These are phyloP conservation scores for Stropharia rugosoannulata DNA, from an alignment of 768 basidiomycete genomes.

Conservation along the genomic window DNA sequence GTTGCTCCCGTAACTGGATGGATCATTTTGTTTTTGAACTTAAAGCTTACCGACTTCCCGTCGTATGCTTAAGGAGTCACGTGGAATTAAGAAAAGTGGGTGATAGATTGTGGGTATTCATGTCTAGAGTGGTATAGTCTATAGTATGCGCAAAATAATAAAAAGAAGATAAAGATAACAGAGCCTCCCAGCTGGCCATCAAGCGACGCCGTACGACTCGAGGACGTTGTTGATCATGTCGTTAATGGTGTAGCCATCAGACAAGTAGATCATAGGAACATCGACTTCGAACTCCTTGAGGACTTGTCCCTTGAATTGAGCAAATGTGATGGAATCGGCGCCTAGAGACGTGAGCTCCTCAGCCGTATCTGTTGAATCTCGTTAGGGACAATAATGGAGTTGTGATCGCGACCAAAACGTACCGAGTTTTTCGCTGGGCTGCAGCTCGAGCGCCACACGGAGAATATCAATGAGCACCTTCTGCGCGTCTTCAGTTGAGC, in stretches of 20 bases:
- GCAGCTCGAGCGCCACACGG: conserved; percentile 26
- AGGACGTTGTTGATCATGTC: conserved; percentile 29
- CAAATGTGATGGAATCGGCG: conserved; percentile 34
- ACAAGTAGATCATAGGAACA: conserved; percentile 30
- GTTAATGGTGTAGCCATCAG: conserved; percentile 27
- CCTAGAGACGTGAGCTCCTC: conserved; percentile 28
- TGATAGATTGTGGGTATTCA: not conserved
- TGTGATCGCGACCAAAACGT: conserved; percentile 2
- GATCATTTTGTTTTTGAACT: not conserved
- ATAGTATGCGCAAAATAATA: not conserved
- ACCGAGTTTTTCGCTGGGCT: conserved; percentile 27
- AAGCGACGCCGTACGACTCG: conserved; percentile 15
- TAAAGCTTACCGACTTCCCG: not conserved
- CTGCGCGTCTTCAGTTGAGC: conserved; percentile 17
- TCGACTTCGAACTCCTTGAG: conserved; percentile 30
- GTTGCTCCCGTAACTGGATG: too few species aligned
- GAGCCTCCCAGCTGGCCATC: not conserved
- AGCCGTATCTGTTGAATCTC: conserved; percentile 19
- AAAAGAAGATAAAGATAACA: not conserved
- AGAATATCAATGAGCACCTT: conserved; percentile 21
- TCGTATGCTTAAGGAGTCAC: not conserved
- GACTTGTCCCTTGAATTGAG: conserved; percentile 30
- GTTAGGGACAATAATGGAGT: not conserved
- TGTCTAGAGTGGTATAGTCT: not conserved
- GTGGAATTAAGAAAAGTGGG: not conserved